Percentiles rank a stretch among this genome's conserved stretches.
Evolutionary conservation across 306 rosid species (phyloP).

Genomic region (Dalbergia cultrata): DNA sequence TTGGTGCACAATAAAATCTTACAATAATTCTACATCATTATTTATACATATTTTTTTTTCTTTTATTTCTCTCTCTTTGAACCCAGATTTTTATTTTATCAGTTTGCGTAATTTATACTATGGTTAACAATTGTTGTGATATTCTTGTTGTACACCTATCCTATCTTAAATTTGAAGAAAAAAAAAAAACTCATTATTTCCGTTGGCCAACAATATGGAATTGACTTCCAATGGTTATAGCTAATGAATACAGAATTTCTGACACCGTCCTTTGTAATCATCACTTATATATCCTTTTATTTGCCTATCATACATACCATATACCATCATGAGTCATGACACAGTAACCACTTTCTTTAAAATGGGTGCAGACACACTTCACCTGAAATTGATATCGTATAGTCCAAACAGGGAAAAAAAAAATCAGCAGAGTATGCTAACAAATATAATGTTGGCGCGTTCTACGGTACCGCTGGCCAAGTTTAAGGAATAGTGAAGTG

Average conservation of each 20-base stretch:
- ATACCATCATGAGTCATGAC: not conserved
- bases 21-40: too few species aligned
- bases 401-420: constrained; percentile 24
- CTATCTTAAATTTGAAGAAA: too few species aligned
- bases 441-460: not conserved
- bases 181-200: too few species aligned
- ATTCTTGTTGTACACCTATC: too few species aligned
- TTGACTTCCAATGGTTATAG: not conserved
- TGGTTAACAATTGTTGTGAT: too few species aligned
- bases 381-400: not conserved
- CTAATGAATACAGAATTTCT: not conserved
- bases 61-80: too few species aligned
- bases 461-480: too few species aligned
- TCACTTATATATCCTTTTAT: constrained; percentile 6
- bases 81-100: too few species aligned
- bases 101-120: too few species aligned
- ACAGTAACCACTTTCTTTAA: not conserved
- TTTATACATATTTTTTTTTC: too few species aligned
- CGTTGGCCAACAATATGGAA: not conserved
- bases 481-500: too few species aligned
- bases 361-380: constrained; percentile 5
- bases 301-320: not conserved
- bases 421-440: not conserved
- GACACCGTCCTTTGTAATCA: constrained; percentile 7
- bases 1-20: too few species aligned